A percentile compares a stretch with the other conserved stretches of the same genome.
phyloP scores from a whole-genome alignment of 192 early-diverging fungal genomes.

The Gorgonomyces haynaldii region DNA sequence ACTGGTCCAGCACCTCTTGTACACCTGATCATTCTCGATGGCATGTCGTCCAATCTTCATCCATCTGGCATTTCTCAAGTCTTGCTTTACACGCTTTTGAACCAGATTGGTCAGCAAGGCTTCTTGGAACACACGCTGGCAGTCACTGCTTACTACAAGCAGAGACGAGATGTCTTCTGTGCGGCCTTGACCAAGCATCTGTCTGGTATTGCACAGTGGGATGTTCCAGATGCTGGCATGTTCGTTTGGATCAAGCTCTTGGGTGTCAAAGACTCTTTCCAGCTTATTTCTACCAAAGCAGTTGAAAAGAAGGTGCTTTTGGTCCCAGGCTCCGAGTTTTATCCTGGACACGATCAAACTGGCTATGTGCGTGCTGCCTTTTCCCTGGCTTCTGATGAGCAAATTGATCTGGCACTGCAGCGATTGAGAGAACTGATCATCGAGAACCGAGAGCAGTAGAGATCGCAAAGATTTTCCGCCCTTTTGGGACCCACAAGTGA shows the following conservation, averaged over 20 bases:
- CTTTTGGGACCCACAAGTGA: too few species aligned
- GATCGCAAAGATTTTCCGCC: too few species aligned
- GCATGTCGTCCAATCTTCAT: constrained; percentile 65
- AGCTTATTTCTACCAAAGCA: constrained; percentile 36
- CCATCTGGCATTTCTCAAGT: constrained; percentile 73
- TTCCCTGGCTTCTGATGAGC: constrained; percentile 18
- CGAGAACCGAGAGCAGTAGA: too few species aligned
- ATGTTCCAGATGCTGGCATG: constrained; percentile 56
- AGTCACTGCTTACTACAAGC: constrained; percentile 63
- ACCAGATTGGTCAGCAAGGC: constrained; percentile 69
- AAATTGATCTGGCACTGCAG: constrained; percentile 12
- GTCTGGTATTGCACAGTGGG: constrained; percentile 35
- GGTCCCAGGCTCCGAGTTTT: constrained; percentile 47
- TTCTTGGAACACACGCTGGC: constrained; percentile 60
- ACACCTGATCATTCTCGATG: constrained; percentile 70
- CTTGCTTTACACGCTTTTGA: constrained; percentile 56
- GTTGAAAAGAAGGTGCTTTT: constrained; percentile 41
- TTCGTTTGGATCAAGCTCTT: constrained; percentile 72
- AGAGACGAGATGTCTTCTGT: constrained; percentile 59
- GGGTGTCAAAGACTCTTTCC: constrained; percentile 25
- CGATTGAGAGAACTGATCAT: constrained; percentile 8
- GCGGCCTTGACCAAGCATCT: constrained; percentile 50
- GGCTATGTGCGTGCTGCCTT: constrained; percentile 37
- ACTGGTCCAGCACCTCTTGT: constrained; percentile 53
- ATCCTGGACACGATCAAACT: constrained; percentile 27